phyloP scores from a whole-genome alignment of 1,139 yeast genomes.

The Sugiyamaella castrensis region DNA sequence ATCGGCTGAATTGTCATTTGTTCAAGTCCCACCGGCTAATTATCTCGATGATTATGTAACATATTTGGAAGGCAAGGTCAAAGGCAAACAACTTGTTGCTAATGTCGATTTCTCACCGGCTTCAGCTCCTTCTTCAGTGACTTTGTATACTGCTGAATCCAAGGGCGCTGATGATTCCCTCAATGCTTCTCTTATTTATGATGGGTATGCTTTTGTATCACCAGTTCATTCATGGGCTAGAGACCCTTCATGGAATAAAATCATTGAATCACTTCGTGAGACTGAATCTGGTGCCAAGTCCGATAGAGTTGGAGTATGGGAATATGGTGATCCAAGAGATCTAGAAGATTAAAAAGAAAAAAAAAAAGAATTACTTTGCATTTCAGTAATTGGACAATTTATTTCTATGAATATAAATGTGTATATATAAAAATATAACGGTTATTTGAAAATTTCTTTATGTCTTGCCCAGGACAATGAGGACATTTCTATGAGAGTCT shows the following conservation, averaged over 20 bases:
- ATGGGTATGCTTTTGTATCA: conserved; percentile 66
- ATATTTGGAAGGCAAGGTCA: conserved; percentile 53
- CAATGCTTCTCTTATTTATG: conserved; percentile 58
- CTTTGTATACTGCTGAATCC: conserved; percentile 60
- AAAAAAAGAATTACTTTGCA: neutral
- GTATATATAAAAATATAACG: neutral
- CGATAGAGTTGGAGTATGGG: conserved; percentile 70
- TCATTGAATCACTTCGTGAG: conserved; percentile 38
- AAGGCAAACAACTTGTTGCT: conserved; percentile 58
- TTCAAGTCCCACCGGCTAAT: conserved; percentile 61
- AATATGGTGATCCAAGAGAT: conserved; percentile 70
- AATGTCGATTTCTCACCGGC: conserved; percentile 44
- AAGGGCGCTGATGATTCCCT: conserved; percentile 59
- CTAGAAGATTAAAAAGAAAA: conserved; percentile 43
- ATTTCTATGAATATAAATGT: neutral
- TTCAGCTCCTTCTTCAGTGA: conserved; percentile 44
- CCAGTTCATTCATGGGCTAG: conserved; percentile 41
- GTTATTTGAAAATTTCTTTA: neutral
- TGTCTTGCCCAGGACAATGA: too few species aligned
- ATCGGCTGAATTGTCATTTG: conserved; percentile 52
- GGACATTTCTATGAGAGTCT: too few species aligned
- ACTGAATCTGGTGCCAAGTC: conserved; percentile 51
- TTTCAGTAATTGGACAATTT: neutral
- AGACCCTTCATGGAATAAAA: conserved; percentile 32
- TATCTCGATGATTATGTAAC: conserved; percentile 60